Base-by-base conservation (phyloP, 2,329 filamentous ascomycete genomes). In the Aureobasidium sp. region DNA sequence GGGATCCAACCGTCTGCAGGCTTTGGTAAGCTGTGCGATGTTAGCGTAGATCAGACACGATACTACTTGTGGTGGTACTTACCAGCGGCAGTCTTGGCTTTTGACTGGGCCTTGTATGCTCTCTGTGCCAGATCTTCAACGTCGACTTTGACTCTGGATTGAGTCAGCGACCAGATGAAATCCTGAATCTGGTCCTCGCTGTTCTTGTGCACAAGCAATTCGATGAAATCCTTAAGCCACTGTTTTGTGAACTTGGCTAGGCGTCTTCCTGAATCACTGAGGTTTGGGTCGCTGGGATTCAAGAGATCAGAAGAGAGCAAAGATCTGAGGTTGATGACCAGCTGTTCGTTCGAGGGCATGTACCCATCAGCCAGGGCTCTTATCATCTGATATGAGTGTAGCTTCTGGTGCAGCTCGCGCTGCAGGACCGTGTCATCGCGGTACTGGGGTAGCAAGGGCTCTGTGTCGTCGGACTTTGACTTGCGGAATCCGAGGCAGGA, bases 331-430 rank as follows among this genome's bases (percentile, higher is more conserved):
- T 95, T 91, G 72, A 87, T 79, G 69, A 94, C 88, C 67, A 83
- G 72, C 73, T 97, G 93, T 68, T 94, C 87, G 12, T 89, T 97
- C 6, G 90, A 94, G 51, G 93, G 93, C 88, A 97, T 92, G 75
- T 87, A 97, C 6, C 93, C 93, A 70, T 90, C 84, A 1, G 84
- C 84, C 11, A 97, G 74, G 61, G 93, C 93, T 59, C 89, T 84
- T 31, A 91, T 73, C 88, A 96, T 96, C 79, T 96, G 91, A 72
- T 96, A 97, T 29, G 87, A 87, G 76, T 96, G 93, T 64, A 97
- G 83, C 80, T 96, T 97, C 74, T 93, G 86, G 70, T 93, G 90
- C 63, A 96, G 82, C 69, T 86, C 81, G 52, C 86, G 82, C 81
- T 96, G 90, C 60, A 92, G 78, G 36, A 81, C 77, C 0, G 92